Evolutionary conservation across 176 grass and related monocot genomes (phyloP).

Genomic region (Secale cereale): DNA sequence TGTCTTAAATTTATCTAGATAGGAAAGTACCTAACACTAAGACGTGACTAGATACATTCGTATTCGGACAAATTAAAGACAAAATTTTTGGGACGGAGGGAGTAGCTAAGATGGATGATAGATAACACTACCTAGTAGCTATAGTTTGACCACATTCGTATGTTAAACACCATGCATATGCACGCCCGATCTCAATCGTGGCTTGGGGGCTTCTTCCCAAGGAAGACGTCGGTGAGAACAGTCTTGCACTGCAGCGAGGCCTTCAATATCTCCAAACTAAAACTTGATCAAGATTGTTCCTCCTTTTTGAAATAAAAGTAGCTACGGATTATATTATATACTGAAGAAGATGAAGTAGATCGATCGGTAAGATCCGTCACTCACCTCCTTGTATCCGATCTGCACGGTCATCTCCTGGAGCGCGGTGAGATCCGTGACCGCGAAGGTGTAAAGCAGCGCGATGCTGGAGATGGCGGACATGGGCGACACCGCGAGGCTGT

Average conservation of each 20-base stretch:
- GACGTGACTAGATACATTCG: too few relatives aligned
- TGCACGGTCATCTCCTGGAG: conserved; percentile 37
- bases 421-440: conserved; percentile 12
- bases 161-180: too few relatives aligned
- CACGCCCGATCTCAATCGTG: background rate
- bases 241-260: background rate
- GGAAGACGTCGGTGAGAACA: background rate
- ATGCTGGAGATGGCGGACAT: conserved; percentile 51
- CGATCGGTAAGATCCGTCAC: background rate
- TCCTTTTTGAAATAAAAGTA: too few relatives aligned
- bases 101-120: too few relatives aligned
- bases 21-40: too few relatives aligned
- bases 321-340: too few relatives aligned
- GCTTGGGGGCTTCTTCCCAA: background rate
- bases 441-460: conserved; percentile 31
- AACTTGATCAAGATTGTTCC: too few relatives aligned
- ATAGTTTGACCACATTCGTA: background rate
- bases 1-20: too few relatives aligned
- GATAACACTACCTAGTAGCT: too few relatives aligned
- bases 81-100: too few relatives aligned
- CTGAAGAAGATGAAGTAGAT: background rate
- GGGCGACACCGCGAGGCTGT: conserved; percentile 35
- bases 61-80: too few relatives aligned
- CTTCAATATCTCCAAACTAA: background rate
- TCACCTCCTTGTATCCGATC: conserved; percentile 35